Percentiles rank a stretch among this genome's conserved stretches.
phyloP scores from a whole-genome alignment of 2,329 filamentous ascomycete genomes.

The Ustilaginoidea virens region DNA sequence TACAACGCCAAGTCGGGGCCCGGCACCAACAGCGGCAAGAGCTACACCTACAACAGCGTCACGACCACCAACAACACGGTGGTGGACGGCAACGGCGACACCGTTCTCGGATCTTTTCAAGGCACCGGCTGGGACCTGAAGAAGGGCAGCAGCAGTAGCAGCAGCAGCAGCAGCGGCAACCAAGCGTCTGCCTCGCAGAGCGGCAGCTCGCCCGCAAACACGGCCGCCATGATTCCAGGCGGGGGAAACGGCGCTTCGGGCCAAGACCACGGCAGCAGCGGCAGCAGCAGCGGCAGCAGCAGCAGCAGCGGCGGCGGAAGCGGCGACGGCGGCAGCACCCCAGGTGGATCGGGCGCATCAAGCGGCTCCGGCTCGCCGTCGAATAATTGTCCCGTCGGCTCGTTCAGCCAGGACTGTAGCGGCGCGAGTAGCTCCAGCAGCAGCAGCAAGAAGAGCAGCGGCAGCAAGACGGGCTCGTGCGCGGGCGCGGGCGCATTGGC shows the following conservation, averaged over 20 bases:
- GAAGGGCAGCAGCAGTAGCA: too few relatives aligned
- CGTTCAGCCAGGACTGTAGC: slow-evolving; percentile 26
- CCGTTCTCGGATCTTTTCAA: slow-evolving; percentile 61
- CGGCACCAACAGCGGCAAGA: slow-evolving; percentile 52
- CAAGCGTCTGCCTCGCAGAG: slow-evolving; percentile 10
- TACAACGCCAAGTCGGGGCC: slow-evolving; percentile 48
- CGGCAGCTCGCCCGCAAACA: slow-evolving; percentile 9
- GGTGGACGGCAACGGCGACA: slow-evolving; percentile 56
- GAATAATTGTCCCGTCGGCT: slow-evolving; percentile 18
- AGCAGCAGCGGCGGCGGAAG: slow-evolving; percentile 11
- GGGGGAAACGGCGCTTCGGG: slow-evolving; percentile 12
- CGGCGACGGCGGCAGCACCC: too few relatives aligned
- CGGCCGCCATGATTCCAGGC: slow-evolving; percentile 15
- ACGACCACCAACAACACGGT: slow-evolving; percentile 63
- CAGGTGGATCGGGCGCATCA: slow-evolving; percentile 9
- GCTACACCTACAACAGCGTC: slow-evolving; percentile 59
- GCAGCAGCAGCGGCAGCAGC: slow-evolving; percentile 1
- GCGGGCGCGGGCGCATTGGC: slow-evolving; percentile 20
- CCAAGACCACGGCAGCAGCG: slow-evolving; percentile 8
- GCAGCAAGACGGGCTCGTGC: slow-evolving; percentile 18
- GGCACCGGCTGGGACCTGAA: slow-evolving; percentile 69
- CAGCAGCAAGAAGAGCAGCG: slow-evolving; percentile 17
- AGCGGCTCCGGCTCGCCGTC: slow-evolving; percentile 10
- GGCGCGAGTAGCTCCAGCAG: slow-evolving; percentile 8
- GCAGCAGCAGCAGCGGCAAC: too few relatives aligned